phyloP scores from a whole-genome alignment of 2,329 filamentous ascomycete species.

The Clarireedia paspali region DNA sequence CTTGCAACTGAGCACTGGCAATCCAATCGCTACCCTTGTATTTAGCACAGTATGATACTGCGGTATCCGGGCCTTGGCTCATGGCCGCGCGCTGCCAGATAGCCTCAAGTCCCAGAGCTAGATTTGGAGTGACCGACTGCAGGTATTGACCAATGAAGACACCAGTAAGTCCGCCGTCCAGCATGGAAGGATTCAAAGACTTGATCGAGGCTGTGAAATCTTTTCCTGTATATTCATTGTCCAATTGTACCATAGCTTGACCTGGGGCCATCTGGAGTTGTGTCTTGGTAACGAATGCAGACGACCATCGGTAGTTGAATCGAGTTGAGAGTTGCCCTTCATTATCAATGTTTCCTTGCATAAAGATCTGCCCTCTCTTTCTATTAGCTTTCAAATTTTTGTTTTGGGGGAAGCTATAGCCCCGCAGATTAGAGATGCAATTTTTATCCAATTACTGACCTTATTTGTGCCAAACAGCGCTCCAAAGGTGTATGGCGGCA shows the following conservation, averaged over 20 bases:
- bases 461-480: constrained; percentile 89
- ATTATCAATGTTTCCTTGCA: constrained; percentile 93
- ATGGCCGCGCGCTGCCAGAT: constrained; percentile 87
- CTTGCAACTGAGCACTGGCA: constrained; percentile 73
- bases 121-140: constrained; percentile 79
- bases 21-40: constrained; percentile 94
- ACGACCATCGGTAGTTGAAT: constrained; percentile 88
- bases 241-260: constrained; percentile 80
- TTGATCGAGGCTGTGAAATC: constrained; percentile 94
- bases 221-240: constrained; percentile 88
- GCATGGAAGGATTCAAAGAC: constrained; percentile 86
- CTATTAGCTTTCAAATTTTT: constrained; percentile 15
- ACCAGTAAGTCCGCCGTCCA: constrained; percentile 88
- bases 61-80: constrained; percentile 81
- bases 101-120: constrained; percentile 83
- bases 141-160: constrained; percentile 96
- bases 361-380: constrained; percentile 62
- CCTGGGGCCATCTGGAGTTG: constrained; percentile 78
- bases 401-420: not conserved
- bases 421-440: not conserved
- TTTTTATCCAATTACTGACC: constrained; percentile 44
- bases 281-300: constrained; percentile 75
- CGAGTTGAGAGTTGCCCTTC: constrained; percentile 80
- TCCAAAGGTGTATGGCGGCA: constrained; percentile 92
- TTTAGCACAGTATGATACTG: constrained; percentile 79